Evolutionary conservation across 176 grass and related monocot genomes (phyloP).

Genomic region (Phoenix dactylifera): DNA sequence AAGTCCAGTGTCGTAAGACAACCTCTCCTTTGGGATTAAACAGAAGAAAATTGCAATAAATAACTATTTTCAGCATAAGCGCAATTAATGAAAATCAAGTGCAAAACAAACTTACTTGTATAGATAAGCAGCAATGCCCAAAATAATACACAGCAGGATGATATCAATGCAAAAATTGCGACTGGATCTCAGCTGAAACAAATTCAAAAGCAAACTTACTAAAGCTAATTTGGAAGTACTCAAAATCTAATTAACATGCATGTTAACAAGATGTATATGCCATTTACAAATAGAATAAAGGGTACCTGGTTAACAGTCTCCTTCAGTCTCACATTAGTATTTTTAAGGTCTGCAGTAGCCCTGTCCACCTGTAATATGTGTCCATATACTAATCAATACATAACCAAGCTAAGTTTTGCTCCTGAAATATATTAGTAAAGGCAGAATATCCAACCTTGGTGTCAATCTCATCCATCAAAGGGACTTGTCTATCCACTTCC

Average conservation of each 20-base stretch:
- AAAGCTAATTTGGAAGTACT: not conserved
- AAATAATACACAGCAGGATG: slow-evolving; percentile 72
- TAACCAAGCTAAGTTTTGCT: too few species aligned
- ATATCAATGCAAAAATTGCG: slow-evolving; percentile 80
- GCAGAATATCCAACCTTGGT: slow-evolving; percentile 44
- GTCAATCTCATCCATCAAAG: slow-evolving; percentile 97
- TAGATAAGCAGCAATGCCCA: slow-evolving; percentile 76
- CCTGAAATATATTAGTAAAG: not conserved
- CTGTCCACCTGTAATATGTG: slow-evolving; percentile 46
- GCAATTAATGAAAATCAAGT: not conserved
- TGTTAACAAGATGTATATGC: not conserved
- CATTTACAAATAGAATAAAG: not conserved
- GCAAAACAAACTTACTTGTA: slow-evolving; percentile 53
- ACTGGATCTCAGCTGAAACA: slow-evolving; percentile 58
- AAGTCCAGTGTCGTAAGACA: too few species aligned
- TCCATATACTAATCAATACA: too few species aligned
- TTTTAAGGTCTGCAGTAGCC: slow-evolving; percentile 63
- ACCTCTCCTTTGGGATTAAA: not conserved
- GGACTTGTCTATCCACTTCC: slow-evolving; percentile 99
- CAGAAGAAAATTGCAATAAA: not conserved
- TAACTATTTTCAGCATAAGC: not conserved
- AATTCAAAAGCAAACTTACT: not conserved
- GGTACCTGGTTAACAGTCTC: slow-evolving; percentile 57
- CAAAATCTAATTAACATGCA: not conserved
- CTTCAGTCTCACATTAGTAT: slow-evolving; percentile 86